Evolutionary conservation across 306 rosid species (phyloP).

Genomic region (Carpinus fangiana): DNA sequence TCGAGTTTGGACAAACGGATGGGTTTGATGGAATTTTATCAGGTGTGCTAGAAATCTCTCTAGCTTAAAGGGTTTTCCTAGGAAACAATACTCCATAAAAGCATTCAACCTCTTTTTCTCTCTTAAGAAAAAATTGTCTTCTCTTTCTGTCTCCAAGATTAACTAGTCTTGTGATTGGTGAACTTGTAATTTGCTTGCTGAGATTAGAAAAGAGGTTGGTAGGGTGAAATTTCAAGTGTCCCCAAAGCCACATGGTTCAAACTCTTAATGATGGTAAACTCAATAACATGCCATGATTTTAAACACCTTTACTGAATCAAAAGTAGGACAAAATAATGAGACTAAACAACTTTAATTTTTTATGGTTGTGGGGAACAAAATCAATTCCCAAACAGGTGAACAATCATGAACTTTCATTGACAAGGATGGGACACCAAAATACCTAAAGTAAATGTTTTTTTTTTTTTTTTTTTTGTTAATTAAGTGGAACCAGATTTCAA

Average conservation of each 20-base stretch:
- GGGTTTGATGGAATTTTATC: not conserved
- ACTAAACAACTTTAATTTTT: slow-evolving; percentile 54
- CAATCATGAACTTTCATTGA: slow-evolving; percentile 71
- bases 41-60: not conserved
- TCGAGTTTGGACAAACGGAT: not conserved
- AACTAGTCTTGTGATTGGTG: slow-evolving; percentile 30
- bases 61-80: slow-evolving; percentile 17
- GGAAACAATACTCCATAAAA: slow-evolving; percentile 23
- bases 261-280: slow-evolving; percentile 77
- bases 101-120: slow-evolving; percentile 20
- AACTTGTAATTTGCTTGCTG: slow-evolving; percentile 15
- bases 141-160: slow-evolving; percentile 23
- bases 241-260: slow-evolving; percentile 58
- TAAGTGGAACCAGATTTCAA: not conserved
- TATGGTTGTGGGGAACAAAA: slow-evolving; percentile 88
- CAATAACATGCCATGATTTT: slow-evolving; percentile 78
- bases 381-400: slow-evolving; percentile 69
- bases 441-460: slow-evolving; percentile 36
- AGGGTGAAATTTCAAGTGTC: slow-evolving; percentile 43
- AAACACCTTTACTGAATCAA: slow-evolving; percentile 71
- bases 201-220: slow-evolving; percentile 35
- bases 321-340: slow-evolving; percentile 74
- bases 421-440: slow-evolving; percentile 59
- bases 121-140: not conserved
- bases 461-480: not conserved